Conservation (phyloP, 2,329 filamentous ascomycete species). For the Sphaerulina populicola region DNA sequence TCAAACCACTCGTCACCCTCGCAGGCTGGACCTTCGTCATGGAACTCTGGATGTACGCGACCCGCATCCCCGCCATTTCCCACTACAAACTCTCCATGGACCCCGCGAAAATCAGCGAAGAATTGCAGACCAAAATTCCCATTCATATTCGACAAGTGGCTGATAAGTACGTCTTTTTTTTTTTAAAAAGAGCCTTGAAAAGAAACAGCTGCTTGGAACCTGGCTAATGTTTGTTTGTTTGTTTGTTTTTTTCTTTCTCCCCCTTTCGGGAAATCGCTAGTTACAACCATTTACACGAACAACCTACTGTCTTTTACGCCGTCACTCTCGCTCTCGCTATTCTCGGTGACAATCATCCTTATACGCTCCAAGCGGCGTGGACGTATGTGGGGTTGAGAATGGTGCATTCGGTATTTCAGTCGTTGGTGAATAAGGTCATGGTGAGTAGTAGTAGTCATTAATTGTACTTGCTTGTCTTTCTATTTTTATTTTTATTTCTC, state of each 20-base stretch:
- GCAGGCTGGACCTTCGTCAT: slow-evolving; percentile 36
- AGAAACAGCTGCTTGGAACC: too few relatives aligned
- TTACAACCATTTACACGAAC: slow-evolving; percentile 21
- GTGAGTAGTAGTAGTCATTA: background rate
- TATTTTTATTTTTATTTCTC: too few relatives aligned
- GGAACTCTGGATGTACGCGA: slow-evolving; percentile 36
- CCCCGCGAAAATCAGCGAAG: slow-evolving; percentile 4
- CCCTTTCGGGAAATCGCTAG: background rate
- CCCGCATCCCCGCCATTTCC: slow-evolving; percentile 31
- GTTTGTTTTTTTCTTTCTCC: too few relatives aligned
- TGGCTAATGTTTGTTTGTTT: too few relatives aligned
- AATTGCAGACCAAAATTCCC: slow-evolving; percentile 17
- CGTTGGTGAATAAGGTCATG: slow-evolving; percentile 33
- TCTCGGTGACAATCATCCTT: slow-evolving; percentile 25
- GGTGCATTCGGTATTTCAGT: slow-evolving; percentile 37
- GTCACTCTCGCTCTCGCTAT: slow-evolving; percentile 30
- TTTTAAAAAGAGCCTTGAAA: too few relatives aligned
- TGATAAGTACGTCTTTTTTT: slow-evolving; percentile 18
- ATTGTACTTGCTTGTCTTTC: too few relatives aligned
- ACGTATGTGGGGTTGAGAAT: slow-evolving; percentile 37
- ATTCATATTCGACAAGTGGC: slow-evolving; percentile 23
- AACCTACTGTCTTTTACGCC: slow-evolving; percentile 37
- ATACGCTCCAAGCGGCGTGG: slow-evolving; percentile 34
- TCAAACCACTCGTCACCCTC: slow-evolving; percentile 25
- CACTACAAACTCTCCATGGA: slow-evolving; percentile 23